Conservation (phyloP, 495 filamentous ascomycete species). For the Penicillium parvum region DNA sequence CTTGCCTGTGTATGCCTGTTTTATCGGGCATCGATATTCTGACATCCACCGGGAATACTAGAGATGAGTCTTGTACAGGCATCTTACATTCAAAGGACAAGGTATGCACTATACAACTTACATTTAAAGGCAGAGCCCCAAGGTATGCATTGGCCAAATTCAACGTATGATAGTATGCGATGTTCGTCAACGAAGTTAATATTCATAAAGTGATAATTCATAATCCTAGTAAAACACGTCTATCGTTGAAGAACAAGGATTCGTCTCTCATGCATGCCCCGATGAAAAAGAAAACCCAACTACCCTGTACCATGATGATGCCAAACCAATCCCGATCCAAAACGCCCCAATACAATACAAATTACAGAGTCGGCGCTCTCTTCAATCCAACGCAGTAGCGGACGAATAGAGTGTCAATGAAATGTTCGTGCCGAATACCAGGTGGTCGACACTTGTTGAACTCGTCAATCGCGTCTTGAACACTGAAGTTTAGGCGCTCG, state of each 20-base stretch:
- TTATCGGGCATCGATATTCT: background rate
- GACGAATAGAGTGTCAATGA: constrained; percentile 80
- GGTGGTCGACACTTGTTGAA: constrained; percentile 71
- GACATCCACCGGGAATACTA: too few relatives aligned
- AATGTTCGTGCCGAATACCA: constrained; percentile 87
- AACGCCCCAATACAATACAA: constrained; percentile 15
- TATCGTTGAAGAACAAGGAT: constrained; percentile 6
- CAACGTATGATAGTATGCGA: background rate
- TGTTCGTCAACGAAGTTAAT: background rate
- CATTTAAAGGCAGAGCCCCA: too few relatives aligned
- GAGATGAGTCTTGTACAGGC: too few relatives aligned
- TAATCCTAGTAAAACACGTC: constrained; percentile 6
- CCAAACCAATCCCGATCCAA: background rate
- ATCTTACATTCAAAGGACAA: too few relatives aligned
- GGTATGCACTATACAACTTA: too few relatives aligned
- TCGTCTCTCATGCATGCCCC: constrained; percentile 21
- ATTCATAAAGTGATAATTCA: constrained; percentile 1
- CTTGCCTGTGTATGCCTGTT: background rate
- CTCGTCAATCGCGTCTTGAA: constrained; percentile 75
- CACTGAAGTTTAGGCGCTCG: constrained; percentile 65
- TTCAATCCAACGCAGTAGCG: constrained; percentile 62
- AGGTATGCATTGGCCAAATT: too few relatives aligned
- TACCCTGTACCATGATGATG: background rate
- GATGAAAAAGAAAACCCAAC: constrained; percentile 4
- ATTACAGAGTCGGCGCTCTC: constrained; percentile 47